A percentile compares a stretch with the other conserved stretches of the same genome.
phyloP scores from a whole-genome alignment of 139 green algal genomes.

The Microglena sp. region DNA sequence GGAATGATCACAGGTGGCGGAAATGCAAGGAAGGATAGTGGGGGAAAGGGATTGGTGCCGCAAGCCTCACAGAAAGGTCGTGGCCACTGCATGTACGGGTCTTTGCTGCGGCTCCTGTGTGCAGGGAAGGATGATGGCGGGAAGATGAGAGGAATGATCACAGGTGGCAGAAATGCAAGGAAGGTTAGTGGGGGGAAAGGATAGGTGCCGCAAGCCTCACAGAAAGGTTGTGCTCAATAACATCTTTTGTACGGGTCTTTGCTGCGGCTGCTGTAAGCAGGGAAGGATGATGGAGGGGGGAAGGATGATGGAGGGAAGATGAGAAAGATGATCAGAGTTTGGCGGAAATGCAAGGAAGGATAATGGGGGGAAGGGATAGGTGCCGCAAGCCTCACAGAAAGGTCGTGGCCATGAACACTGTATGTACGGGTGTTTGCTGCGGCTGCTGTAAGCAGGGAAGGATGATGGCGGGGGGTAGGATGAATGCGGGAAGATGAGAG shows the following conservation, averaged over 20 bases:
- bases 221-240: conserved; percentile 77
- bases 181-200: conserved; percentile 74
- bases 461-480: no score
- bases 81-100: conserved; percentile 81
- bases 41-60: conserved; percentile 62
- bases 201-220: conserved; percentile 45
- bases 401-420: conserved; percentile 78
- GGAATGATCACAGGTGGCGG: no score
- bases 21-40: no score
- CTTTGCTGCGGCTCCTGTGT: conserved; percentile 21
- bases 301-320: neutral
- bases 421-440: conserved; percentile 57
- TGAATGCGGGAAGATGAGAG: neutral
- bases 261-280: conserved; percentile 8
- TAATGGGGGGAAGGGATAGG: conserved; percentile 65
- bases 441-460: conserved; percentile 2
- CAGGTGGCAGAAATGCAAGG: no score
- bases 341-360: no score
- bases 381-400: conserved; percentile 68
- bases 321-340: no score
- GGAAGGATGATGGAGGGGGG: neutral
- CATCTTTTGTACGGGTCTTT: conserved; percentile 71
- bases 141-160: no score
- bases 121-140: neutral
- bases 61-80: conserved; percentile 63